Evolutionary conservation across 169 alveolate species (phyloP).

Genomic region (Babesia ovata): DNA sequence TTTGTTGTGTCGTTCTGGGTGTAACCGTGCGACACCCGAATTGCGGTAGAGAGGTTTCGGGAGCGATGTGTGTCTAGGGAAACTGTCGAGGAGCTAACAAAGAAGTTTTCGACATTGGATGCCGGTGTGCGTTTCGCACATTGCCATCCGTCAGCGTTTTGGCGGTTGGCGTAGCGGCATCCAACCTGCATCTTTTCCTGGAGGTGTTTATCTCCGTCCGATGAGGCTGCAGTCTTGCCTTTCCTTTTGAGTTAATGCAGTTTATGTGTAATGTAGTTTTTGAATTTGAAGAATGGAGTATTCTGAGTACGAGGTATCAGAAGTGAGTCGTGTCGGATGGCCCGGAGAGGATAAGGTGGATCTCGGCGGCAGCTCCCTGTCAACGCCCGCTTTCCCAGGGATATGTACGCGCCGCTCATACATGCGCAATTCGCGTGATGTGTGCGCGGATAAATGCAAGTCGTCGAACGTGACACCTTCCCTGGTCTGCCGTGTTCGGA

Average conservation of each 20-base stretch:
- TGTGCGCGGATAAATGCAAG: neutral
- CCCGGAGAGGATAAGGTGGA: neutral
- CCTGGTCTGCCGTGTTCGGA: slow-evolving; percentile 24
- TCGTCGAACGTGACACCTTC: slow-evolving; percentile 5
- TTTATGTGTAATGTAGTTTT: slow-evolving; percentile 31
- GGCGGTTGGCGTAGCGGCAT: slow-evolving; percentile 6
- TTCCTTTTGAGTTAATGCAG: slow-evolving; percentile 22
- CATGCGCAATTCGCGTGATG: neutral
- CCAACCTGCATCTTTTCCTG: neutral
- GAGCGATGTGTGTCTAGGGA: neutral
- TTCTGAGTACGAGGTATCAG: slow-evolving; percentile 7
- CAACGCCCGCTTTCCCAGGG: neutral
- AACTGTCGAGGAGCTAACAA: neutral
- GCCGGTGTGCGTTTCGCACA: neutral
- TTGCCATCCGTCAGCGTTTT: slow-evolving; percentile 2
- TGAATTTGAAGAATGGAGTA: slow-evolving; percentile 4
- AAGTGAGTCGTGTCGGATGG: slow-evolving; percentile 7
- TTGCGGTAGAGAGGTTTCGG: neutral
- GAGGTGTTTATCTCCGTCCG: slow-evolving; percentile 5
- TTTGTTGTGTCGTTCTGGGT: too few relatives aligned
- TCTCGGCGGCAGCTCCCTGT: neutral
- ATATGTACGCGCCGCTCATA: slow-evolving; percentile 1
- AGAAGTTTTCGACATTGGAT: neutral
- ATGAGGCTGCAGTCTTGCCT: neutral
- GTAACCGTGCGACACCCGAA: too few relatives aligned